Evolutionary conservation across 306 rosid genomes (phyloP).

Genomic region (Luffa acutangula): DNA sequence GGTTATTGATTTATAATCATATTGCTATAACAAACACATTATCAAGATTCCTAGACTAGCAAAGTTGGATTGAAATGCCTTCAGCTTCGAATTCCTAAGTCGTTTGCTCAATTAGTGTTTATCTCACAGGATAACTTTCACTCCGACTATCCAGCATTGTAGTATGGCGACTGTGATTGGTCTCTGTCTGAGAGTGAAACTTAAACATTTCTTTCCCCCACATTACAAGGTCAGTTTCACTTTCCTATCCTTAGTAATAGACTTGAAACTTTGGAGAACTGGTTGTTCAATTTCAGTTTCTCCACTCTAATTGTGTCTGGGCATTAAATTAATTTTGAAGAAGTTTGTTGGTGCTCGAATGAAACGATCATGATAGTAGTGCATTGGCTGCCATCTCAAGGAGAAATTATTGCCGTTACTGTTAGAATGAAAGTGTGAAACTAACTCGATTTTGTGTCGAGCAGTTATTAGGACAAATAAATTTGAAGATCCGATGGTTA

Average conservation of each 20-base stretch:
- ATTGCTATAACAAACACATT: background rate
- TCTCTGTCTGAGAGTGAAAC: conserved; percentile 83
- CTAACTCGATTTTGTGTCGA: no score
- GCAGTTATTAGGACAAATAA: no score
- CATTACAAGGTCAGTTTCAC: conserved; percentile 67
- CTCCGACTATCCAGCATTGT: conserved; percentile 93
- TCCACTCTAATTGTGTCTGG: background rate
- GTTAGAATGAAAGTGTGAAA: no score
- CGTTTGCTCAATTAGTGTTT: background rate
- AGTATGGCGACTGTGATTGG: conserved; percentile 97
- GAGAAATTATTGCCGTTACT: no score
- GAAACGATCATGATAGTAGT: background rate
- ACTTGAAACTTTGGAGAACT: background rate
- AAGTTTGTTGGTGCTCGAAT: background rate
- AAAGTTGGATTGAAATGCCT: background rate
- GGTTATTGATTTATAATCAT: background rate
- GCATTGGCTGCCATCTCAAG: background rate
- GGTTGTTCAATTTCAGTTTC: conserved; percentile 4
- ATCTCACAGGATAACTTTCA: conserved; percentile 72
- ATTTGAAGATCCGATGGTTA: no score
- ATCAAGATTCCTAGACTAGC: background rate
- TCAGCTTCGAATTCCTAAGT: background rate
- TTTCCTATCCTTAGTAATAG: background rate
- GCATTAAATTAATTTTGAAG: background rate
- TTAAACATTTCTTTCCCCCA: conserved; percentile 71